Base-by-base conservation (phyloP, 108 stramenopile species). In the Epipyxis sp. region DNA sequence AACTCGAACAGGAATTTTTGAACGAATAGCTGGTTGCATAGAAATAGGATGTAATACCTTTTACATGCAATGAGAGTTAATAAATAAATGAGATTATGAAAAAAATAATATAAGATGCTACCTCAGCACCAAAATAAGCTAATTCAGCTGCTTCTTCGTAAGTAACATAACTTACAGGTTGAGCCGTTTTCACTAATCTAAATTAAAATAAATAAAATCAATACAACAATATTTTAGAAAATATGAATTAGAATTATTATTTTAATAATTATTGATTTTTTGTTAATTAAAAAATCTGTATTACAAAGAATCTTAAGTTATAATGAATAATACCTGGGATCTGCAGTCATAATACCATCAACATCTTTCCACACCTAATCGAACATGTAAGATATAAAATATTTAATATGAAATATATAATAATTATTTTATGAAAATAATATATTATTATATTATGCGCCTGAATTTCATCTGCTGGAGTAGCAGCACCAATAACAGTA, bases 51-150 rank as follows among this genome's bases (percentile, higher is more conserved):
- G 62, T 25, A 67, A 40, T 6, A 67, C 62, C 54, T 57, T 25
- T 25, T 25, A 57, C 25, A 25, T 25, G 54, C 25, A 57, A 57
- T 25, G 54, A 57, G 25, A 25, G 54, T 57, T n/a, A n/a, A n/a
- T n/a, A n/a, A n/a, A n/a, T n/a, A n/a, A n/a, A n/a, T n/a, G n/a
- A n/a, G n/a, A n/a, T 57, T 25, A 57, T 25, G 25, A 25, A n/a
- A n/a, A n/a, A n/a, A n/a, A n/a, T n/a, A n/a, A 57, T 57, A 25
- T 25, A 25, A 25, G 25, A 25, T 57, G 25, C 25, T 57, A 98
- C 95, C 86, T 96, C 92, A 41, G 98, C 98, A 0, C 98, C 98
- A 83, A 98, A 97, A 86, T 96, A 96, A 1, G 96, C 96, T 69
- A 98, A 85, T 79, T 98, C 98, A n/a, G 90, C 85, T 2, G 98